Base-by-base conservation (phyloP, 1,284 basidiomycete genomes). In the Inonotus obliquus region DNA sequence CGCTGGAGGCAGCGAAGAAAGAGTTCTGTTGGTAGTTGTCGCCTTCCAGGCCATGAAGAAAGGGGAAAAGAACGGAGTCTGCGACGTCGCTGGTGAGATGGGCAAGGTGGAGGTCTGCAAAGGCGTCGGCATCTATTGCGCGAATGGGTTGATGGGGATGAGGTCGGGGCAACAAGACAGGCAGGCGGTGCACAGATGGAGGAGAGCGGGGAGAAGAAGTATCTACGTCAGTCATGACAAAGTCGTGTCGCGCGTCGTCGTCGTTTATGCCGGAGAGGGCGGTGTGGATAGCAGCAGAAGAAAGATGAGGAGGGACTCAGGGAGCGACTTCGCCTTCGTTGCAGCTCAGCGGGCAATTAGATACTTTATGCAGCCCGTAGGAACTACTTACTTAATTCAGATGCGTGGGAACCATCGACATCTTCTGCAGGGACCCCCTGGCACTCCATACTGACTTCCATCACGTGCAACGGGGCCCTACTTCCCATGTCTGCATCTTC, bases 31-130 rank as follows among this genome's bases (percentile, higher is more conserved):
- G 82, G 27, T 81, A 74, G 70, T 91, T 91, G 65, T 86, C 80
- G 67, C 89, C 87, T 69, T 94, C 91, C 70, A 96, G 78, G 61
- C 91, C 86, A 71, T 93, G 86, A 57, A 92, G 74, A 78, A 95
- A 91, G 29, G 93, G 88, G 73, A 94, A 91, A 69, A 95, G 81
- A 69, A 89, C 80, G 53, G 79, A 77, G 76, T 93, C 91, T 1
- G 88, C 87, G 2, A 89, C 83, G 71, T 91, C 87, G 2, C 82
- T 75, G 61, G 83, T 79, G 64, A 83, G 74, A 67, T 90, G 82
- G n/a, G 77, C 72, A 66, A 83, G 79, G 61, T 89, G 86, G 61
- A 92, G 75, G 45, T 77, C 71, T 2, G 82, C 77, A 69, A 91
- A 91, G 63, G 83, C 74, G 21, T 72, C 41, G 1, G 86, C 76